These are phyloP conservation scores for Pelargonium myrrhifolium DNA, from an alignment of 441 rosid genomes.

Conservation along the genomic window DNA sequence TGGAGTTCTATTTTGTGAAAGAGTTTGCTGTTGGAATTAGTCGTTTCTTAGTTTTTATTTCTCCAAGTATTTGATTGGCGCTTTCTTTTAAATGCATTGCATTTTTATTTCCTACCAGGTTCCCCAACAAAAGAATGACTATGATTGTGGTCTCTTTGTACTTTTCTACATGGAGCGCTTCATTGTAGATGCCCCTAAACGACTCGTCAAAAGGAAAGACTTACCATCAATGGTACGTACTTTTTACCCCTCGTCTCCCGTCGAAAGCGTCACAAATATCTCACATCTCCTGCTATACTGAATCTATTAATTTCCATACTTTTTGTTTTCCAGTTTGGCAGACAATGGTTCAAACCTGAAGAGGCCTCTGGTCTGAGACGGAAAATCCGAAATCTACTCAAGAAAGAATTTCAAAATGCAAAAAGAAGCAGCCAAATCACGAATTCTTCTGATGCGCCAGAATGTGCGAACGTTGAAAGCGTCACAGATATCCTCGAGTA, in stretches of 20 bases:
- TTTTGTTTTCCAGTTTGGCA: conserved; percentile 56
- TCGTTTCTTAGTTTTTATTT: too few relatives aligned
- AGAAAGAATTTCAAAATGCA: conserved; percentile 38
- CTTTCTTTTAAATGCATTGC: background rate
- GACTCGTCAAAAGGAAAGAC: conserved; percentile 60
- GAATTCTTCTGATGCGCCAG: conserved; percentile 1
- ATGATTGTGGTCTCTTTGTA: conserved; percentile 88
- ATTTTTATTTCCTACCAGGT: conserved; percentile 41
- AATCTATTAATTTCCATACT: background rate
- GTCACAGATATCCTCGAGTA: too few relatives aligned
- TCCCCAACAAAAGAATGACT: conserved; percentile 93
- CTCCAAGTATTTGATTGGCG: background rate
- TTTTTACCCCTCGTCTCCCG: background rate
- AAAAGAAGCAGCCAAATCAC: conserved; percentile 7
- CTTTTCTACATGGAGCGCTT: conserved; percentile 84
- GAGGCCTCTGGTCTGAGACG: conserved; percentile 76
- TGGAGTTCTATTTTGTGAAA: too few relatives aligned
- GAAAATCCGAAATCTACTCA: conserved; percentile 49
- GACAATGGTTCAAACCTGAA: conserved; percentile 77
- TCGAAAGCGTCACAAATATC: background rate
- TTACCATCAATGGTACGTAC: conserved; percentile 54
- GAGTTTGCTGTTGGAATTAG: too few relatives aligned
- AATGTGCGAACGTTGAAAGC: background rate
- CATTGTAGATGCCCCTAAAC: conserved; percentile 77
- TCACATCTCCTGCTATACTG: background rate